These are phyloP conservation scores for Apiotrichum siamense DNA, from an alignment of 1,284 basidiomycete genomes.

Conservation along the genomic window DNA sequence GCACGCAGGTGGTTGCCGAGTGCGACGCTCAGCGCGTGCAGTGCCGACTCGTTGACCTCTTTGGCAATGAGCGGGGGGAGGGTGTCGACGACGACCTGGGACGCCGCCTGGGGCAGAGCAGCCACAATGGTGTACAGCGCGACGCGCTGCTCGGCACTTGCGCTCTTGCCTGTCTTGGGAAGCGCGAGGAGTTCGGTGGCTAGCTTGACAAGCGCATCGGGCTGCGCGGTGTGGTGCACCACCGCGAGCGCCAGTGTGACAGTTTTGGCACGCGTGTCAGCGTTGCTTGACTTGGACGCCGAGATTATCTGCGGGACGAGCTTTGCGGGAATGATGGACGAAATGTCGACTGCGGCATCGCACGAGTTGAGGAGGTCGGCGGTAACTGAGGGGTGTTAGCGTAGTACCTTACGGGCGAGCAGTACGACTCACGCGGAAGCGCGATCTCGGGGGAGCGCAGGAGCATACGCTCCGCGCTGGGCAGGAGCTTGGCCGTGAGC, in stretches of 20 bases:
- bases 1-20: conserved; percentile 58
- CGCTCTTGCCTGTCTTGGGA: conserved; percentile 73
- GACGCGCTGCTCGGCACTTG: conserved; percentile 77
- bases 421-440: conserved; percentile 27
- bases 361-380: conserved; percentile 31
- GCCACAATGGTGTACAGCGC: conserved; percentile 71
- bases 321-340: conserved; percentile 56
- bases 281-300: conserved; percentile 70
- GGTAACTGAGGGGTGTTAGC: conserved; percentile 22
- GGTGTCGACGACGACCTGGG: conserved; percentile 55
- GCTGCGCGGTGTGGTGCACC: conserved; percentile 42
- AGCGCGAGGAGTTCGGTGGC: conserved; percentile 63
- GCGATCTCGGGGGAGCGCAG: conserved; percentile 43
- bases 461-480: conserved; percentile 42
- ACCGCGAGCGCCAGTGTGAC: conserved; percentile 60
- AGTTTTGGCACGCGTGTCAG: conserved; percentile 57
- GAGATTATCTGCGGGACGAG: conserved; percentile 62
- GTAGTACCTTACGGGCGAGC: conserved; percentile 4
- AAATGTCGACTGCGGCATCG: conserved; percentile 54
- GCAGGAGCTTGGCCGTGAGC: conserved; percentile 36
- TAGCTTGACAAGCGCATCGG: conserved; percentile 45
- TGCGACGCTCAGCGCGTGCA: conserved; percentile 54
- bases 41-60: conserved; percentile 64
- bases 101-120: conserved; percentile 56
- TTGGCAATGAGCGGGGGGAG: conserved; percentile 63